These are phyloP conservation scores for Bretschneidera sinensis DNA, from an alignment of 345 rosid genomes.

Conservation along the genomic window DNA sequence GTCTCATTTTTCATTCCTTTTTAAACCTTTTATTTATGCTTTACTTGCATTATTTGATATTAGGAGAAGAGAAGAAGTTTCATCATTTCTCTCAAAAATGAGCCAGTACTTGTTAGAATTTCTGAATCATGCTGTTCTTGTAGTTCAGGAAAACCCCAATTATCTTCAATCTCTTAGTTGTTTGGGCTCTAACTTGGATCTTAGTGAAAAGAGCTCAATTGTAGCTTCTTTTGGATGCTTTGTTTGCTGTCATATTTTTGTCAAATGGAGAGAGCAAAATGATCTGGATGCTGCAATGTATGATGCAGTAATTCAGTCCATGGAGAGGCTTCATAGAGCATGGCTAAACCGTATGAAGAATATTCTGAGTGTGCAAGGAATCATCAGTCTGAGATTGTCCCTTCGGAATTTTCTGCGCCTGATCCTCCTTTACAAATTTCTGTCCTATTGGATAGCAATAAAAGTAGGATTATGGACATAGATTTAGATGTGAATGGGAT, in stretches of 20 bases:
- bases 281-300: conserved; percentile 32
- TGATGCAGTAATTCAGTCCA: conserved; percentile 39
- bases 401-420: conserved; percentile 27
- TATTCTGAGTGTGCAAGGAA: conserved; percentile 39
- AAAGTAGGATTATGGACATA: conserved; percentile 65
- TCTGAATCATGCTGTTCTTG: conserved; percentile 46
- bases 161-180: conserved; percentile 49
- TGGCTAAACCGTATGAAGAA: conserved; percentile 47
- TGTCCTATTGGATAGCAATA: conserved; percentile 15
- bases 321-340: conserved; percentile 57
- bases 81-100: conserved; percentile 51
- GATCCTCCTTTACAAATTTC: conserved; percentile 37
- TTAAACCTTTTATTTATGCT: not conserved
- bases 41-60: conserved; percentile 2
- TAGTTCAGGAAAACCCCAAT: conserved; percentile 33
- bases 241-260: conserved; percentile 49
- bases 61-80: conserved; percentile 56
- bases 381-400: conserved; percentile 31
- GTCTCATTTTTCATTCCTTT: not conserved
- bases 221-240: conserved; percentile 60
- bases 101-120: conserved; percentile 48
- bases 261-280: conserved; percentile 31
- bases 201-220: conserved; percentile 34
- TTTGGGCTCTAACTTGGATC: conserved; percentile 39
- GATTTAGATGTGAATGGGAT: conserved; percentile 70